These are phyloP conservation scores for Yamadazyma dushanensis DNA, from an alignment of 1,139 yeast species.

Conservation along the genomic window DNA sequence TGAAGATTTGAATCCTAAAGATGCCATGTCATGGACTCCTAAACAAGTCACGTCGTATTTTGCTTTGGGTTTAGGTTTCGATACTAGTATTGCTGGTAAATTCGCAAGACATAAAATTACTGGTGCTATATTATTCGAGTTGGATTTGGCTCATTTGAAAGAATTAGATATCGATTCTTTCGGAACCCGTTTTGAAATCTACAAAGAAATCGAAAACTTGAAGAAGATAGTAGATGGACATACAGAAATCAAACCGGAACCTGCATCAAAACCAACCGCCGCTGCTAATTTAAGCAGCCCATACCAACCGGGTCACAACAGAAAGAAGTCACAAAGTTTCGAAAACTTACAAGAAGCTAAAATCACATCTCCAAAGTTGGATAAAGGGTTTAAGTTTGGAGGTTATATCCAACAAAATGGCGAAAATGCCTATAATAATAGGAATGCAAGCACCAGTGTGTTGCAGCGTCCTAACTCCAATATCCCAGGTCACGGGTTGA, in stretches of 20 bases:
- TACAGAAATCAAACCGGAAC: neutral
- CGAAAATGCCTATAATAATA: constrained; percentile 9
- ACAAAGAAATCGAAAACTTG: constrained; percentile 82
- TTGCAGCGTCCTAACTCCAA: constrained; percentile 8
- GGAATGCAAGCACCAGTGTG: constrained; percentile 6
- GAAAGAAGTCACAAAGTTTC: constrained; percentile 38
- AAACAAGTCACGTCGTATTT: constrained; percentile 81
- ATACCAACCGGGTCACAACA: constrained; percentile 12
- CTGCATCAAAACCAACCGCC: constrained; percentile 14
- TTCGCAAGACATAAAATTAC: constrained; percentile 87
- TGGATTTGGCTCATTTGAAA: constrained; percentile 82
- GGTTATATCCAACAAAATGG: constrained; percentile 13
- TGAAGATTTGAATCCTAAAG: constrained; percentile 48
- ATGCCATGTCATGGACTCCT: constrained; percentile 76
- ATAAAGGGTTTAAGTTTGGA: constrained; percentile 25
- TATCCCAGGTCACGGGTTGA: constrained; percentile 8
- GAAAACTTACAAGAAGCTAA: constrained; percentile 38
- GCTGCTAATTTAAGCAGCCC: constrained; percentile 13
- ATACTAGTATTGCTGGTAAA: constrained; percentile 67
- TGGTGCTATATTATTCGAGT: constrained; percentile 79
- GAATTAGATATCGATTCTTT: constrained; percentile 90
- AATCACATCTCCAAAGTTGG: constrained; percentile 10
- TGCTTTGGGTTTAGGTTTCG: constrained; percentile 66
- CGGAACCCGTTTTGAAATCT: constrained; percentile 92
- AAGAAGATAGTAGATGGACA: constrained; percentile 24